These are phyloP conservation scores for Podospora didyma DNA, from an alignment of 495 filamentous ascomycete species.

Conservation along the genomic window DNA sequence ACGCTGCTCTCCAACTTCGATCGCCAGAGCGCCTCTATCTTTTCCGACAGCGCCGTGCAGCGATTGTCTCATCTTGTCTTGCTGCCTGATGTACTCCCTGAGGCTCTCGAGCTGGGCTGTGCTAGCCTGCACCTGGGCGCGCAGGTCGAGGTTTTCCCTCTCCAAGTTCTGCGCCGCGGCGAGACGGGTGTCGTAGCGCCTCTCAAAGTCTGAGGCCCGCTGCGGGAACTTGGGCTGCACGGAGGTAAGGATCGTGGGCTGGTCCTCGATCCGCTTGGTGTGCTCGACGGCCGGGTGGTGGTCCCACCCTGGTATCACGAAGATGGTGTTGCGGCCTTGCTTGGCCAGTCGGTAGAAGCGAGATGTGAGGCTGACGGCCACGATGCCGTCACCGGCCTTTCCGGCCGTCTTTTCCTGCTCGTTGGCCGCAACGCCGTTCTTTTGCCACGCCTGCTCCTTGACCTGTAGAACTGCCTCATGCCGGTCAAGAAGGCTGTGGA, in stretches of 20 bases:
- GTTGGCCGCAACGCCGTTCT: conserved; percentile 32
- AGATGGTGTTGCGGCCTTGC: conserved; percentile 38
- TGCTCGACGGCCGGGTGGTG: conserved; percentile 38
- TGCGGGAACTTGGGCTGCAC: conserved; percentile 32
- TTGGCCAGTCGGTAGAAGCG: conserved; percentile 44
- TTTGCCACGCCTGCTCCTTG: conserved; percentile 19
- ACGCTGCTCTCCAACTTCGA: too few species aligned
- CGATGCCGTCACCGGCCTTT: conserved; percentile 34
- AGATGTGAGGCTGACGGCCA: conserved; percentile 38
- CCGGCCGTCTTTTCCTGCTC: conserved; percentile 15
- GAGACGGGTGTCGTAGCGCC: conserved; percentile 18
- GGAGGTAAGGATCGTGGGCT: conserved; percentile 42
- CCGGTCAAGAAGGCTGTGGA: conserved; percentile 43
- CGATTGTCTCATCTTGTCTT: too few species aligned
- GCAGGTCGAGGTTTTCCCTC: conserved; percentile 4
- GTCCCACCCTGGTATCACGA: conserved; percentile 46
- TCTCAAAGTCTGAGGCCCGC: conserved; percentile 33
- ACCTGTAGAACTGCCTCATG: conserved; percentile 31
- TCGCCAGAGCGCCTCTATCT: too few species aligned
- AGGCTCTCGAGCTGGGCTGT: too few species aligned
- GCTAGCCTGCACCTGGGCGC: conserved; percentile 4
- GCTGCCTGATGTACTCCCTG: conserved; percentile 14
- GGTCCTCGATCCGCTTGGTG: conserved; percentile 37
- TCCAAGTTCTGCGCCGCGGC: conserved; percentile 9
- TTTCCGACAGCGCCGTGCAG: too few species aligned